These are phyloP conservation scores for Hygrophorus pudorinus DNA, from an alignment of 768 basidiomycete genomes.

Conservation along the genomic window DNA sequence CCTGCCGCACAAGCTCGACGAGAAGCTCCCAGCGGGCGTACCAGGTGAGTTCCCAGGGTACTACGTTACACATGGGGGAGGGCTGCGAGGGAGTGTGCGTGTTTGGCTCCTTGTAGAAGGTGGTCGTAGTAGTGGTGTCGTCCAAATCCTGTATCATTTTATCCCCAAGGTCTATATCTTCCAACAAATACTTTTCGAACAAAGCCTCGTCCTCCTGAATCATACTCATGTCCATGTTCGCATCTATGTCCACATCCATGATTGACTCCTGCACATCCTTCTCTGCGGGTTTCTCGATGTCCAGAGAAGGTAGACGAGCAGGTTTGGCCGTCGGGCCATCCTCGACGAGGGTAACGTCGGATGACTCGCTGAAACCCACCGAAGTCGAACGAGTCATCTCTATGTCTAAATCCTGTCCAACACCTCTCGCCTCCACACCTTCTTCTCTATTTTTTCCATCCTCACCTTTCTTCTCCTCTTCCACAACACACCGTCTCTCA, in stretches of 20 bases:
- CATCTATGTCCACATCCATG: constrained; percentile 4
- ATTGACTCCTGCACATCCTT: constrained; percentile 10
- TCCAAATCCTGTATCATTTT: not conserved
- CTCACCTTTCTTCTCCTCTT: constrained; percentile 1
- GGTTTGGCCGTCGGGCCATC: constrained; percentile 31
- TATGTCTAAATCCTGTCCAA: constrained; percentile 24
- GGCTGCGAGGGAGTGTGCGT: too few relatives aligned
- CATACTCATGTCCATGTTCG: not conserved
- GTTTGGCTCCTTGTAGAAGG: constrained; percentile 5
- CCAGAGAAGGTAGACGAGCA: too few relatives aligned
- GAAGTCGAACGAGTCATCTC: constrained; percentile 23
- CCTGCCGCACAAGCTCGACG: constrained; percentile 28
- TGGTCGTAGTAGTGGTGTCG: constrained; percentile 5
- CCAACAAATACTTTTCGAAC: not conserved
- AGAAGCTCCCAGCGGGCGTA: constrained; percentile 47
- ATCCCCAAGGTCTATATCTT: not conserved
- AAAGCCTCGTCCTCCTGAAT: not conserved
- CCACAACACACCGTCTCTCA: constrained; percentile 4
- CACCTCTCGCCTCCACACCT: constrained; percentile 15
- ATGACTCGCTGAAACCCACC: constrained; percentile 28
- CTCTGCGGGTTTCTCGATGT: constrained; percentile 2
- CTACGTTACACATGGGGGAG: too few relatives aligned
- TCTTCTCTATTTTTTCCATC: constrained; percentile 16
- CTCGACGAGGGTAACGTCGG: constrained; percentile 50
- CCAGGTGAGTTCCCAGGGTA: constrained; percentile 39